phyloP scores from a whole-genome alignment of 176 grass and related monocot genomes.

The Dendrocalamus sinicus region DNA sequence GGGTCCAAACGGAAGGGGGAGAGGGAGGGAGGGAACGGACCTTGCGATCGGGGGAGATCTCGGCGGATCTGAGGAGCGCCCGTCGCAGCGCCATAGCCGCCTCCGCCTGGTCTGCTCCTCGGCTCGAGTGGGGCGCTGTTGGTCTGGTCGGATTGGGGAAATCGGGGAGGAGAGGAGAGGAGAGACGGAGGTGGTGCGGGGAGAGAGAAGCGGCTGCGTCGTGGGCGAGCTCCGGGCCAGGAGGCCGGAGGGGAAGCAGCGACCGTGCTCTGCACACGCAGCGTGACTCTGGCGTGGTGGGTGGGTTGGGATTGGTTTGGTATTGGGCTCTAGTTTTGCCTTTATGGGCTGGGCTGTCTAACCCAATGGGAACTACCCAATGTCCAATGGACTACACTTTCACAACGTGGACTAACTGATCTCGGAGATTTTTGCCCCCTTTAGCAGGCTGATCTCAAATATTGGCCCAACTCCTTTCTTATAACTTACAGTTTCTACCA shows the following conservation, averaged over 20 bases:
- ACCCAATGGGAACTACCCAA: too few species aligned
- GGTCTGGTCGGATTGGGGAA: conserved; percentile 38
- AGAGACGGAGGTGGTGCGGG: not conserved
- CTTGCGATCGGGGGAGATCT: conserved; percentile 57
- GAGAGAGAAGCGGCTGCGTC: conserved; percentile 27
- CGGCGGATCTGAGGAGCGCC: conserved; percentile 57
- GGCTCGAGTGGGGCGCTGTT: conserved; percentile 16
- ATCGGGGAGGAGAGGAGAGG: not conserved
- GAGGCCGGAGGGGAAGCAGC: conserved; percentile 27
- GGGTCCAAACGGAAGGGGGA: conserved; percentile 24
- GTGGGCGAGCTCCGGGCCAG: conserved; percentile 47
- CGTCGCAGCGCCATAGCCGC: conserved; percentile 64
- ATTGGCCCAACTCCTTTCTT: too few species aligned
- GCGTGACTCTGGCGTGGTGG: not conserved
- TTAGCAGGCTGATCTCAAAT: too few species aligned
- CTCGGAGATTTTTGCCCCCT: too few species aligned
- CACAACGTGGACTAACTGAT: too few species aligned
- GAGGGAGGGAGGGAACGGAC: not conserved
- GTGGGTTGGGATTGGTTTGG: not conserved
- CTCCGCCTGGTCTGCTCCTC: conserved; percentile 21
- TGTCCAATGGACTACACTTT: too few species aligned
- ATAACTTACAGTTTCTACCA: too few species aligned
- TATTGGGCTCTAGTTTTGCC: too few species aligned
- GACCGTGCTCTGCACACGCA: conserved; percentile 30
- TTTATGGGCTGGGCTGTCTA: not conserved